phyloP scores from a whole-genome alignment of 2,329 filamentous ascomycete species.

The Pestalotiopsis sp. region DNA sequence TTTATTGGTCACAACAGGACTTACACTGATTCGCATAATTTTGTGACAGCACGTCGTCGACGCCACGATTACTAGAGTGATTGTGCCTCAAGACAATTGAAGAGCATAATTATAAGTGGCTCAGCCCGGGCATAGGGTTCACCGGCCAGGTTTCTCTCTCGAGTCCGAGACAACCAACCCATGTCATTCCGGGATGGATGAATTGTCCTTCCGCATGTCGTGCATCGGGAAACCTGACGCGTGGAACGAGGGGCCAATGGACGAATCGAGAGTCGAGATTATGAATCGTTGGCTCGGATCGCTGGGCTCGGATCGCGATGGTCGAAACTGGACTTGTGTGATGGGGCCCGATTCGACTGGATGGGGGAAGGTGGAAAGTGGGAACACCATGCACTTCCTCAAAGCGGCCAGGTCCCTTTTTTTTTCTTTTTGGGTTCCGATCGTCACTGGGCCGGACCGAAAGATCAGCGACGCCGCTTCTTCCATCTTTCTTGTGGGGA shows the following conservation, averaged over 20 bases:
- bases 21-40: conserved; percentile 40
- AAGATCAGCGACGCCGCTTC: not conserved
- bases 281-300: not conserved
- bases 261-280: not conserved
- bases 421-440: not conserved
- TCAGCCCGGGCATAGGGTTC: not conserved
- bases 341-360: not conserved
- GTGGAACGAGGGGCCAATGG: not conserved
- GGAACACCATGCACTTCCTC: not conserved
- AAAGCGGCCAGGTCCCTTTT: not conserved
- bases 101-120: not conserved
- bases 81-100: not conserved
- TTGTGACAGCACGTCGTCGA: conserved; percentile 46
- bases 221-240: not conserved
- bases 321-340: no score
- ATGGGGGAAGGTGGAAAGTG: not conserved
- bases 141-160: not conserved
- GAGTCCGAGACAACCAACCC: not conserved
- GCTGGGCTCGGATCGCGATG: not conserved
- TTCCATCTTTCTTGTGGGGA: not conserved
- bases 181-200: not conserved
- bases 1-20: conserved; percentile 22
- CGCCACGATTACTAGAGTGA: conserved; percentile 27
- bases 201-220: not conserved
- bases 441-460: not conserved